A percentile compares a stretch with the other conserved stretches of the same genome.
Conservation (phyloP, 2,329 filamentous ascomycete genomes). For the Colletotrichum sp. region DNA sequence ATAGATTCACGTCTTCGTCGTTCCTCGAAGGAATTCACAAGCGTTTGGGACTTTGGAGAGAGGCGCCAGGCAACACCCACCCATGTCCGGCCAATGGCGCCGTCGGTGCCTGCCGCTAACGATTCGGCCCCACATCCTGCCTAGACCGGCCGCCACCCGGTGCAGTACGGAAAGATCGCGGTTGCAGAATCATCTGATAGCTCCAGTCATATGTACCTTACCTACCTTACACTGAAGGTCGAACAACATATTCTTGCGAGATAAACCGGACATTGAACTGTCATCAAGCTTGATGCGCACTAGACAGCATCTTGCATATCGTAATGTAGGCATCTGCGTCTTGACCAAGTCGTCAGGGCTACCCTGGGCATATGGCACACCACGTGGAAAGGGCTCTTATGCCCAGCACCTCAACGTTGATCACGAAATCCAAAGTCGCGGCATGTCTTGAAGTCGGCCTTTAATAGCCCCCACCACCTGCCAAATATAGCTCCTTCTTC, state of each 20-base stretch:
- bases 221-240: no score
- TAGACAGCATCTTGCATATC: no score
- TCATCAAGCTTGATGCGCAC: no score
- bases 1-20: not conserved
- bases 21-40: not conserved
- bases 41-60: not conserved
- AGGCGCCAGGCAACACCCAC: not conserved
- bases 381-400: not conserved
- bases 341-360: no score
- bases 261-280: no score
- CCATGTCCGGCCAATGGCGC: not conserved
- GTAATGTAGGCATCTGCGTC: no score
- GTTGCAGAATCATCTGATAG: not conserved
- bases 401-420: not conserved
- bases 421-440: rapidly evolving
- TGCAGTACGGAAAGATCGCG: not conserved
- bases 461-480: not conserved
- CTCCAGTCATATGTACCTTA: no score
- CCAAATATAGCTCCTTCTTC: not conserved
- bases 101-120: not conserved
- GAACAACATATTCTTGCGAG: no score
- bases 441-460: not conserved
- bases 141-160: not conserved
- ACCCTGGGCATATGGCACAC: no score
- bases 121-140: not conserved